Base-by-base conservation (phyloP, 306 rosid species). In the Macrotyloma uniflorum region DNA sequence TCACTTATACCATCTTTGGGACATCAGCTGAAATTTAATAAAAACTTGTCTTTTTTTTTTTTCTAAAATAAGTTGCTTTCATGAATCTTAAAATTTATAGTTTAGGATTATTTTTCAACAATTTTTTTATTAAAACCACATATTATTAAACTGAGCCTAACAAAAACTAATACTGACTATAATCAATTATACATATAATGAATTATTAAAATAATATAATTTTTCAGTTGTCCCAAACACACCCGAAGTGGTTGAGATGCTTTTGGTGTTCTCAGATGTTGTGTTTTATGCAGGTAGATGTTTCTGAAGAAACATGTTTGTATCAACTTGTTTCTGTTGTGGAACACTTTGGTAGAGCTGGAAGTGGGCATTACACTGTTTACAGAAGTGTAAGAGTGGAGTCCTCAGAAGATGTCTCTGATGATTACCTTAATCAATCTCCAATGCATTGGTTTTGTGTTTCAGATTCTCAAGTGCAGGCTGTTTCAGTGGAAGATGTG, bases 281-380 rank as follows among this genome's bases (percentile, higher is more conserved):
- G 8, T 69, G 71, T 72, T 54, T 53, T 70, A 10, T 84, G 85
- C 90, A 94, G 97, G 84, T 73, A 59, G 66, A 45, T 59, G 64
- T 38, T 82, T 70, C 92, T 42, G 59, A 79, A 65, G 85, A 85
- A 80, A 50, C 86, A 45, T 83, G 86, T 73, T 83, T 87, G 58
- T 91, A 95, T 75, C 89, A 28, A 73, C 90, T 95, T 59, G 96
- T 88, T 86, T 88, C 98, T 54, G 91, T 86, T 16, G 98, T 93
- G 80, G 93, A 91, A 80, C 98, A 95, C 83, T 91, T 86, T 67
- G 99, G 98, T 79, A 84, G 71, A 80, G 88, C 93, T 4, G 97
- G 97, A 33, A 80, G 93, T 2, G 98, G 99, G 73, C 99, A 95
- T 88, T 95, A 95, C 86, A 95, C 91, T n/a, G 93, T 92, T 67